These are phyloP conservation scores for Fraxinus excelsior DNA, from an alignment of 257 asterid species.

Conservation along the genomic window DNA sequence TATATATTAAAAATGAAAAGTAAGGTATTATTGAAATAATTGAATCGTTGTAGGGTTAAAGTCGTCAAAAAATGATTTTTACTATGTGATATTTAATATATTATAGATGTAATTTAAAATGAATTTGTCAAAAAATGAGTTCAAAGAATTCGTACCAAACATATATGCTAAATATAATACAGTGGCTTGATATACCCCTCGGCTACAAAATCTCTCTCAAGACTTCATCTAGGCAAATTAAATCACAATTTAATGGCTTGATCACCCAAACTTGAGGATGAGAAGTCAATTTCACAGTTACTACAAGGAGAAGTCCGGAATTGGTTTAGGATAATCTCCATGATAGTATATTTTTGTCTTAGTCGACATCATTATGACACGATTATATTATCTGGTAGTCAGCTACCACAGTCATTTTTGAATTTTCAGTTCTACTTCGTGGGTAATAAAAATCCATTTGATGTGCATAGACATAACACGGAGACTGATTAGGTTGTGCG, in stretches of 20 bases:
- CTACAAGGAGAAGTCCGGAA: too few relatives aligned
- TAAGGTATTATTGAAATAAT: too few relatives aligned
- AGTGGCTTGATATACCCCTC: not conserved
- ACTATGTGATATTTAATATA: too few relatives aligned
- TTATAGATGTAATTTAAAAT: too few relatives aligned
- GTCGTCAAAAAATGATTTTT: too few relatives aligned
- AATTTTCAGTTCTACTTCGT: slow-evolving; percentile 27
- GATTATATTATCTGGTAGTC: not conserved
- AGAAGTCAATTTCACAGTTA: not conserved
- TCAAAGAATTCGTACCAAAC: too few relatives aligned
- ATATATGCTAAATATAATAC: too few relatives aligned
- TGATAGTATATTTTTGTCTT: not conserved
- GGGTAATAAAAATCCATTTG: slow-evolving; percentile 36
- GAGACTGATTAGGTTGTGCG: slow-evolving; percentile 37
- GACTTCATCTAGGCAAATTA: too few relatives aligned
- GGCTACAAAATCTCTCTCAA: not conserved
- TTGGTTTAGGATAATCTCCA: not conserved
- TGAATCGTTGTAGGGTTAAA: too few relatives aligned
- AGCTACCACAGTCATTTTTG: slow-evolving; percentile 28
- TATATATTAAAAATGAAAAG: too few relatives aligned
- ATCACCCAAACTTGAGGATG: not conserved
- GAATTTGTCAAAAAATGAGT: too few relatives aligned
- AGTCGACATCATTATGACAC: not conserved
- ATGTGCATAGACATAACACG: slow-evolving; percentile 32
- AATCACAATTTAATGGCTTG: not conserved